phyloP scores from a whole-genome alignment of 352 stramenopile genomes.

The Pythium guiyangense region DNA sequence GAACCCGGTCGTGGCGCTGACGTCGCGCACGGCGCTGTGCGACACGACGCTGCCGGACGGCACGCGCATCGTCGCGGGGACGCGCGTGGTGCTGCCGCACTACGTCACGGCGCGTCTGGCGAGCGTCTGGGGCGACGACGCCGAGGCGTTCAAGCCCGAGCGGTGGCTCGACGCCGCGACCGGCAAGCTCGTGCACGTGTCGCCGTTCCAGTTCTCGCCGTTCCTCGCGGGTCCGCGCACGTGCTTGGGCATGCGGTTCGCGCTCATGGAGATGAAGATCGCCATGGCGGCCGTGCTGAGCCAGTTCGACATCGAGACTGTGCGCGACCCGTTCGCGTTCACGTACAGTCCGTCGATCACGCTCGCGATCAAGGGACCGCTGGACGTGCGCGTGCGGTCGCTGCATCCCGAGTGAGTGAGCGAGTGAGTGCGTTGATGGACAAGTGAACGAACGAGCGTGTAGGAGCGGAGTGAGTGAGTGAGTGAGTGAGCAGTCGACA shows the following conservation, averaged over 20 bases:
- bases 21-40: constrained; percentile 22
- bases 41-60: constrained; percentile 45
- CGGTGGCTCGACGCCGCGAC: constrained; percentile 34
- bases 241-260: constrained; percentile 39
- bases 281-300: constrained; percentile 25
- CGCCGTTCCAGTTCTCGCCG: constrained; percentile 31
- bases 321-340: constrained; percentile 18
- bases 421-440: neutral
- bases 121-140: constrained; percentile 42
- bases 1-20: constrained; percentile 36
- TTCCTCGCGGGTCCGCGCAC: constrained; percentile 41
- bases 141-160: constrained; percentile 36
- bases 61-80: constrained; percentile 31
- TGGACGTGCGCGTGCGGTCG: constrained; percentile 9
- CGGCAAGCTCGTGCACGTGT: constrained; percentile 20
- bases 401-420: neutral
- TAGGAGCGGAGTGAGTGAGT: neutral
- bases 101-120: constrained; percentile 33
- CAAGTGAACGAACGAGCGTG: no score
- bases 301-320: constrained; percentile 23
- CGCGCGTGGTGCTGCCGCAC: constrained; percentile 28
- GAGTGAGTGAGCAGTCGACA: neutral
- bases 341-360: constrained; percentile 26
- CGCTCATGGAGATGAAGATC: constrained; percentile 39
- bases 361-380: constrained; percentile 19